Evolutionary conservation across 768 basidiomycete genomes (phyloP).

Genomic region (Austroboletus festivus): DNA sequence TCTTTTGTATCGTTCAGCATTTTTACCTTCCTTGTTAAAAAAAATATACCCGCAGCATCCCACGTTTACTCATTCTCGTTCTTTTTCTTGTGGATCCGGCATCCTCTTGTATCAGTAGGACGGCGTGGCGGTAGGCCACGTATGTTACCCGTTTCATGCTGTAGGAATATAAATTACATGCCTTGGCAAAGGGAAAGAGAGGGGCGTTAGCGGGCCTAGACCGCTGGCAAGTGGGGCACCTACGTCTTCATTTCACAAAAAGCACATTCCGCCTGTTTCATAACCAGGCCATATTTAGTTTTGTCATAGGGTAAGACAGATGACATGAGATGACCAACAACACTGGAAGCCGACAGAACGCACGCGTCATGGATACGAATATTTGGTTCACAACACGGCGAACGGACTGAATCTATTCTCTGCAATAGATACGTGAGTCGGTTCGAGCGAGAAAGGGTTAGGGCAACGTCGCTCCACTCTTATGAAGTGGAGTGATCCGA

Average conservation of each 20-base stretch:
- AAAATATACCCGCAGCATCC: constrained; percentile 19
- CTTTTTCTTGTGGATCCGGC: constrained; percentile 15
- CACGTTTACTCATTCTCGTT: constrained; percentile 1
- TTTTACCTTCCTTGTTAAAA: background rate
- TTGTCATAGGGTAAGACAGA: background rate
- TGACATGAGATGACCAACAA: background rate
- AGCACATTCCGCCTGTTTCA: background rate
- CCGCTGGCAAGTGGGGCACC: constrained; percentile 10
- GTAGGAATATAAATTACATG: constrained; percentile 9
- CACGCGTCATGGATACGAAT: background rate
- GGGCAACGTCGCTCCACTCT: background rate
- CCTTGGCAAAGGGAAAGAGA: background rate
- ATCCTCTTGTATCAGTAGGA: constrained; percentile 24
- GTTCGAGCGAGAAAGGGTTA: background rate
- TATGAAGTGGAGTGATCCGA: constrained; percentile 6
- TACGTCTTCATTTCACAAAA: constrained; percentile 6
- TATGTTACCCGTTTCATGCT: constrained; percentile 10
- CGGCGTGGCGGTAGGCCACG: constrained; percentile 10
- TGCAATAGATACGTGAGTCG: constrained; percentile 3
- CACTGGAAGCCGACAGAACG: background rate
- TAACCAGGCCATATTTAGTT: too few relatives aligned
- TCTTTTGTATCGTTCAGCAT: constrained; percentile 14
- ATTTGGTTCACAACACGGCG: background rate
- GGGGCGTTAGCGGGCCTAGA: constrained; percentile 8
- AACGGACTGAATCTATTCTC: background rate